Base-by-base conservation (phyloP, 495 filamentous ascomycete species). In the Xylaria cubensis region DNA sequence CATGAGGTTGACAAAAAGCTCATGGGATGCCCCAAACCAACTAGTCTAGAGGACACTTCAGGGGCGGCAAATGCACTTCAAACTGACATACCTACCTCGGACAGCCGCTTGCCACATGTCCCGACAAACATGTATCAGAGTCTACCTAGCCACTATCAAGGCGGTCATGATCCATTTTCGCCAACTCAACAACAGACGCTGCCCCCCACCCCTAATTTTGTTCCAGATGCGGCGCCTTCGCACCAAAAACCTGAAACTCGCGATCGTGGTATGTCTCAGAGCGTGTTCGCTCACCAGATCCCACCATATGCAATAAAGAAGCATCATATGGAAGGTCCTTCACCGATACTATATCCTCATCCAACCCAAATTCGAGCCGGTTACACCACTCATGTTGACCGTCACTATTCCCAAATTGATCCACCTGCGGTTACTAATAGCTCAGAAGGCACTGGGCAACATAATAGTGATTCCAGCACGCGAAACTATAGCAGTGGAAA, bases 1-100 rank as follows among this genome's bases (percentile, higher is more conserved):
- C 59, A 71, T 29, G 59, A 63, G n/a, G 69, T 71, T 10, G 46
- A 53, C 36, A 39, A 64, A 24, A 63, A 44, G 36, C 46, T 71
- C 19, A 65, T 55, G 69, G 70, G 51, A 61, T 64, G 46, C 34
- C n/a, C 15, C 19, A 61, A 67, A 24, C 63, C 70, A 17, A 7
- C 17, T 41, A 10, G 26, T 13, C 62, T 26, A 26, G n/a, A 41
- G 4, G n/a, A 10, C 29, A 26, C 39, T 17, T 24, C 69, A 2
- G 17, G 3, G 6, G 15, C 6, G 19, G 42, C 21, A 56, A 26
- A n/a, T 36, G 41, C 3, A 21, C 1, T 7, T 36, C 55, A 48
- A 4, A 17, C 10, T 39, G 21, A 46, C 1, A 32, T 51, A n/a
- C 46, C 19, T 53, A 6, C 8, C 36, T 13, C 19, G 19, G 8